Conservation (phyloP, 2,329 filamentous ascomycete species). For the Verticillium alfalfae region DNA sequence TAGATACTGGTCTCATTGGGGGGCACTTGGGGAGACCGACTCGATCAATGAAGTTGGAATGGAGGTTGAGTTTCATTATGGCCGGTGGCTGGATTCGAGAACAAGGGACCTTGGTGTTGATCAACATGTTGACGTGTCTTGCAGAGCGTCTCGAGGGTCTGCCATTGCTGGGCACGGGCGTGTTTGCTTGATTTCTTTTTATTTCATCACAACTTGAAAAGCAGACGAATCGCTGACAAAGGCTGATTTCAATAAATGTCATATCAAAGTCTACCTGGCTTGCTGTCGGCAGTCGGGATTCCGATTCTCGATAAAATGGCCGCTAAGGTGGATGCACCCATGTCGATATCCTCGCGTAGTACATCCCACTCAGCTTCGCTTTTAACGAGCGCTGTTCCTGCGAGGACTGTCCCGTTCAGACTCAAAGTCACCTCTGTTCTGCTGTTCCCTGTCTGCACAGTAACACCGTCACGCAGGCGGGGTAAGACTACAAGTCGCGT, state of each 20-base stretch:
- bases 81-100: no score
- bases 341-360: slow-evolving; percentile 29
- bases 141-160: background rate
- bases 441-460: slow-evolving; percentile 19
- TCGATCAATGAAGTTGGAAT: no score
- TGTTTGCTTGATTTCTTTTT: background rate
- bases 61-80: no score
- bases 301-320: slow-evolving; percentile 36
- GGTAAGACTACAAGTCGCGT: slow-evolving; percentile 49
- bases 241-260: background rate
- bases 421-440: slow-evolving; percentile 35
- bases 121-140: no score
- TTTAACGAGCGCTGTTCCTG: slow-evolving; percentile 60
- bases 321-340: slow-evolving; percentile 17
- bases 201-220: background rate
- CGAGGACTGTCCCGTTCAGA: slow-evolving; percentile 59
- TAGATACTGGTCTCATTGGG: background rate
- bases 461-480: slow-evolving; percentile 43
- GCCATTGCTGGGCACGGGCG: background rate
- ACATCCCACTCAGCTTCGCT: slow-evolving; percentile 51
- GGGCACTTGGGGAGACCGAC: no score
- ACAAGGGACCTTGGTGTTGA: no score
- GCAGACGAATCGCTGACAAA: background rate
- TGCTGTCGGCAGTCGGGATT: background rate
- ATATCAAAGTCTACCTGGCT: background rate